Conservation (phyloP, 257 asterid genomes). For the Forsythia viridissima region DNA sequence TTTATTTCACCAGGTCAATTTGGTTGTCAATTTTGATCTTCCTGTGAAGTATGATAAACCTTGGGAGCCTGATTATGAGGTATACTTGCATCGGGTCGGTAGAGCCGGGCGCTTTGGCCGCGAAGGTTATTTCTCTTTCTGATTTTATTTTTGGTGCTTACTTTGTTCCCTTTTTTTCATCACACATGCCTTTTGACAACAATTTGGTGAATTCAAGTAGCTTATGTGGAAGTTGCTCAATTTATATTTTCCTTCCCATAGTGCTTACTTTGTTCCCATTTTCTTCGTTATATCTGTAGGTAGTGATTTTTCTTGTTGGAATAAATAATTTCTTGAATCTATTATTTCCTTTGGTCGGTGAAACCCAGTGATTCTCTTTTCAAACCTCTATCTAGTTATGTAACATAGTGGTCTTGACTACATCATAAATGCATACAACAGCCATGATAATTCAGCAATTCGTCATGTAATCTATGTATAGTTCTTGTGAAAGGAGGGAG, state of each 20-base stretch:
- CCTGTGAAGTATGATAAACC: slow-evolving; percentile 50
- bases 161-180: neutral
- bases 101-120: slow-evolving; percentile 99
- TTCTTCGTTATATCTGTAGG: neutral
- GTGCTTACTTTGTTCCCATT: neutral
- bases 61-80: slow-evolving; percentile 80
- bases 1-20: slow-evolving; percentile 64
- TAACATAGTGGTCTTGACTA: neutral
- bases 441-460: neutral
- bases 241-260: neutral
- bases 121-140: slow-evolving; percentile 54
- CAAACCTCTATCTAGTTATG: neutral
- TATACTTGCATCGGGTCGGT: slow-evolving; percentile 92
- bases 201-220: neutral
- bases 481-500: neutral
- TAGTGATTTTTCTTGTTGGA: neutral
- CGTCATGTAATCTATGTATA: neutral
- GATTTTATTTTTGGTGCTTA: neutral
- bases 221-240: neutral
- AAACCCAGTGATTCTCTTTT: neutral
- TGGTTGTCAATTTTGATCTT: slow-evolving; percentile 88
- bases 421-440: neutral
- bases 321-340: neutral
- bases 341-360: neutral
- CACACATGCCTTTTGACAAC: neutral